Base-by-base conservation (phyloP, 2,329 filamentous ascomycete genomes). In the Pseudocercospora ulei region DNA sequence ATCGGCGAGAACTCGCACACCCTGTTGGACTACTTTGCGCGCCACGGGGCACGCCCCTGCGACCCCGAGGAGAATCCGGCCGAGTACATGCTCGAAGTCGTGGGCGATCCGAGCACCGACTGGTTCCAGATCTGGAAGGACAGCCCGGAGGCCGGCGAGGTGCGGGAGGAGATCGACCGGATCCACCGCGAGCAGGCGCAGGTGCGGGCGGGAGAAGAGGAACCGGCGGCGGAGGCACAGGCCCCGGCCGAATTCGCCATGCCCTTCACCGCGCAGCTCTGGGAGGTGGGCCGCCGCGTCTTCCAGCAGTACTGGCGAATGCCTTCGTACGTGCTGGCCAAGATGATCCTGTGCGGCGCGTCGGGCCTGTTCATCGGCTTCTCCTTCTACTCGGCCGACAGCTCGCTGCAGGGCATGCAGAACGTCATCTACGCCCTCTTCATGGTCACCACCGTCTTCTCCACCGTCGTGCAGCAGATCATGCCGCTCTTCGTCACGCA, bases 61-160 rank as follows among this genome's bases (percentile, higher is more conserved):
- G 67, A 65, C 5, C 41, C 51, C 11, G 50, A 52, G 1, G 78
- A 80, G 44, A 85, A 85, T 49, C 80, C 81, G 0, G 81, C 81
- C 1, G 81, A 86, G 60, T 85, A 75, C 64, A 83, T 85, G 75
- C 68, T 85, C n/a, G 65, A 68, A 41, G 58, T 66, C 30, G 60
- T 62, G 14, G 53, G 53, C n/a, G 55, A 56, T 26, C 54, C 57
- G 16, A 59, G 59, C 9, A 55, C 56, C 23, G 62, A 66, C 41
- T 68, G 65, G 65, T 57, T 56, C 30, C 49, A 59, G 5, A 58
- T 62, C 4, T 67, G 65, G 65, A 55, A 56, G 16, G 44, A 50
- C 17, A 60, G 56, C 40, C 18, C 50, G 11, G 51, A 62, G 41
- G 47, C 44, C 34, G 38, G 41, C n/a, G 43, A 35, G 1, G 55